phyloP scores from a whole-genome alignment of 139 green algal species.

The Pleodorina starrii region DNA sequence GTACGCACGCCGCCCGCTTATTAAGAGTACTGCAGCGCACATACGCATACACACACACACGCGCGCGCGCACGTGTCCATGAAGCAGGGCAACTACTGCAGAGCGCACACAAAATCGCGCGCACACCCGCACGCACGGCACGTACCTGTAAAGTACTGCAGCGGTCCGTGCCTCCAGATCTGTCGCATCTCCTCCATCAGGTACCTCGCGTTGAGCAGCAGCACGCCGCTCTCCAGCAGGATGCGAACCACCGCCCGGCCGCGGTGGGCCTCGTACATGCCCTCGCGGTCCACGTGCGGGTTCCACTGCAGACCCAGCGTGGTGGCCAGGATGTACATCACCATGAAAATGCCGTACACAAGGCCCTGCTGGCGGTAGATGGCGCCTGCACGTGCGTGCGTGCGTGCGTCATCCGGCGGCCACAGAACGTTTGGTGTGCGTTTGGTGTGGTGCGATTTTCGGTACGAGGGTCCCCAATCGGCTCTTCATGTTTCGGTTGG shows the following conservation, averaged over 20 bases:
- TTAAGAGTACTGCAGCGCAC: too few relatives aligned
- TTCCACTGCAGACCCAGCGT: neutral
- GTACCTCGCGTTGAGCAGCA: neutral
- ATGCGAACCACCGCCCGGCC: neutral
- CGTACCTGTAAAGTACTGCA: conserved; percentile 16
- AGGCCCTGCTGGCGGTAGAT: conserved; percentile 7
- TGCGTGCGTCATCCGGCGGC: too few relatives aligned
- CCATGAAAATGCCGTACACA: neutral
- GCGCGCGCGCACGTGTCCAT: too few relatives aligned
- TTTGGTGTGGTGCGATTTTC: too few relatives aligned
- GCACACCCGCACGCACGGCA: too few relatives aligned
- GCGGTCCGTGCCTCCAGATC: neutral
- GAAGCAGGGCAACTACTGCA: too few relatives aligned
- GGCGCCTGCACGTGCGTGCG: neutral
- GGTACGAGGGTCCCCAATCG: too few relatives aligned
- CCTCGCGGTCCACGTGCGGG: neutral
- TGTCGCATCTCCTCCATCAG: neutral
- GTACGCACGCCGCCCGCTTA: too few relatives aligned
- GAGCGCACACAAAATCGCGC: too few relatives aligned
- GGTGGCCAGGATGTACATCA: neutral
- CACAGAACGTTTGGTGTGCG: too few relatives aligned
- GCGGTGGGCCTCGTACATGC: neutral
- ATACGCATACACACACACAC: too few relatives aligned
- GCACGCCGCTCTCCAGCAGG: neutral
- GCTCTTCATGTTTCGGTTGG: too few relatives aligned